Evolutionary conservation across 2,329 filamentous ascomycete species (phyloP).

Genomic region (Dothideomycetes sp.): DNA sequence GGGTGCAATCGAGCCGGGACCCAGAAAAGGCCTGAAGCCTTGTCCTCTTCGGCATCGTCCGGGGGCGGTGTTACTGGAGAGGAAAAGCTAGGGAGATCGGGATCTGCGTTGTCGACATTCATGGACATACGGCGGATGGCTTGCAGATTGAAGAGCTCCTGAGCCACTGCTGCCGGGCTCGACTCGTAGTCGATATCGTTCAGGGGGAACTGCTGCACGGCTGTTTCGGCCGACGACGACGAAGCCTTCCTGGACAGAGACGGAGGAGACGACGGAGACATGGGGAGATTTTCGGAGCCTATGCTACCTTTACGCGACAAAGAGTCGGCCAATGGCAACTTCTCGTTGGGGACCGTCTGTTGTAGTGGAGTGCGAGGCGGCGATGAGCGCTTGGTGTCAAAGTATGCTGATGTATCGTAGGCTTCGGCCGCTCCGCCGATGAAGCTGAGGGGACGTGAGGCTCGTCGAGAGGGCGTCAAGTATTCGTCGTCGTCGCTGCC

Average conservation of each 20-base stretch:
- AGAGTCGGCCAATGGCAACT: slow-evolving; percentile 16
- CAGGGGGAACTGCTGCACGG: slow-evolving; percentile 49
- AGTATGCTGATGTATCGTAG: slow-evolving; percentile 27
- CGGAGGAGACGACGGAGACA: slow-evolving; percentile 26
- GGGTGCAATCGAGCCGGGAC: slow-evolving; percentile 91
- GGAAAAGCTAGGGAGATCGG: slow-evolving; percentile 67
- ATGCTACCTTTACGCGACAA: slow-evolving; percentile 13
- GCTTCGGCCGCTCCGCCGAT: slow-evolving; percentile 49
- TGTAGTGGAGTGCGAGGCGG: slow-evolving; percentile 22
- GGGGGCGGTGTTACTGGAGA: slow-evolving; percentile 57
- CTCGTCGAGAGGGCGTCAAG: slow-evolving; percentile 32
- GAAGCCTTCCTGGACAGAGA: slow-evolving; percentile 28
- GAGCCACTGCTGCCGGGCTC: slow-evolving; percentile 77
- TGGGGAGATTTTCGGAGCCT: slow-evolving; percentile 13
- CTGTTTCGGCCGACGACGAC: slow-evolving; percentile 27
- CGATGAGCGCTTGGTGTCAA: slow-evolving; percentile 18
- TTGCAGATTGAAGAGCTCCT: slow-evolving; percentile 86
- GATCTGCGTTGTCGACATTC: slow-evolving; percentile 66
- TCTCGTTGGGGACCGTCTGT: slow-evolving; percentile 28
- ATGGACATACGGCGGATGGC: slow-evolving; percentile 88
- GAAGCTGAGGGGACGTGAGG: slow-evolving; percentile 66
- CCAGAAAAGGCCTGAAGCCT: slow-evolving; percentile 85
- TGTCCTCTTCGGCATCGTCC: slow-evolving; percentile 67
- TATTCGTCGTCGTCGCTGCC: slow-evolving; percentile 45
- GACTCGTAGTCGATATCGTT: slow-evolving; percentile 86